Evolutionary conservation across 1,139 yeast genomes (phyloP).

Genomic region (Saccharomyces hybrid): DNA sequence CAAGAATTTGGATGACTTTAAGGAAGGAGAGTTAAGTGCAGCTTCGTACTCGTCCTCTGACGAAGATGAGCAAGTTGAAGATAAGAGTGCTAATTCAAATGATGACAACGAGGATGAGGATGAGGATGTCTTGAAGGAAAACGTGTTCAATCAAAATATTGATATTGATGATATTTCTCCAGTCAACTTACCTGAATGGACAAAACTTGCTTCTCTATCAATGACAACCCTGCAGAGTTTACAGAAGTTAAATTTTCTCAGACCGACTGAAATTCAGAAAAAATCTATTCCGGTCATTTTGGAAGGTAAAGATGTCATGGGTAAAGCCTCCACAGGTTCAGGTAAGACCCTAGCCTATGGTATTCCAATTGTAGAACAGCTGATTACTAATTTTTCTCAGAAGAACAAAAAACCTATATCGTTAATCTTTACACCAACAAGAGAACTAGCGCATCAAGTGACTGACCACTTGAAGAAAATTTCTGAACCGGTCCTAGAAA

Average conservation of each 20-base stretch:
- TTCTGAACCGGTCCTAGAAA: conserved; percentile 41
- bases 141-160: conserved; percentile 26
- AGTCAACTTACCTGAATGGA: conserved; percentile 55
- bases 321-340: conserved; percentile 96
- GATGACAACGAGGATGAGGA: conserved; percentile 5
- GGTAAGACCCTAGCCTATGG: conserved; percentile 97
- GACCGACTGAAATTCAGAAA: conserved; percentile 81
- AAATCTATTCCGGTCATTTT: conserved; percentile 69
- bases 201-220: conserved; percentile 36
- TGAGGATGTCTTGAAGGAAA: conserved; percentile 10
- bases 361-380: conserved; percentile 77
- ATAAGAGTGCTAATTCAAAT: conserved; percentile 10
- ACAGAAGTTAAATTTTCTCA: conserved; percentile 45
- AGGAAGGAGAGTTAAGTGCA: conserved; percentile 22
- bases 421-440: conserved; percentile 84
- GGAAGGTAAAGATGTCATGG: conserved; percentile 73
- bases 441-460: conserved; percentile 95
- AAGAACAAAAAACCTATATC: conserved; percentile 49
- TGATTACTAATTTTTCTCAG: conserved; percentile 28
- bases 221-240: conserved; percentile 54
- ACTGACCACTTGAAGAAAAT: conserved; percentile 58
- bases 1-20: conserved; percentile 22
- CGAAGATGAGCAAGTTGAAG: conserved; percentile 11
- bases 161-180: conserved; percentile 24
- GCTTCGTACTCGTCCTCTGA: conserved; percentile 18